Evolutionary conservation across 352 stramenopile genomes (phyloP).

Genomic region (Phytophthora nicotianae): DNA sequence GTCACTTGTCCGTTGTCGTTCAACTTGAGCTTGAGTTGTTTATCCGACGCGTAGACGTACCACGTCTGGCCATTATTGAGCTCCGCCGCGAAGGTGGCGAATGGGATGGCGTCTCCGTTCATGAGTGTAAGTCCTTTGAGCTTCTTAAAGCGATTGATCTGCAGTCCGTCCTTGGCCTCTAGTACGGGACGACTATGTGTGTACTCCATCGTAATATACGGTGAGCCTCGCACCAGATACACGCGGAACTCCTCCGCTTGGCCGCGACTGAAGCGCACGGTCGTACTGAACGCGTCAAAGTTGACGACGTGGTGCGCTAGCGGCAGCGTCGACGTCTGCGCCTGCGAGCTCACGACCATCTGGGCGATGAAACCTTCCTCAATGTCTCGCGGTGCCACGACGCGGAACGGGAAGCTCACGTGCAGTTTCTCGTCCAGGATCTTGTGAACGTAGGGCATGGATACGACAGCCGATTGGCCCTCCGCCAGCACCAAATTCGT

Average conservation of each 20-base stretch:
- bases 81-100: constrained; percentile 55
- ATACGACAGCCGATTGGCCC: constrained; percentile 58
- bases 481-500: constrained; percentile 80
- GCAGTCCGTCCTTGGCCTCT: constrained; percentile 54
- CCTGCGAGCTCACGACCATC: constrained; percentile 51
- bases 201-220: constrained; percentile 83
- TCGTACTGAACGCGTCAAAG: constrained; percentile 76
- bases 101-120: constrained; percentile 48
- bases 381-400: constrained; percentile 62
- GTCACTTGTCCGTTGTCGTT: constrained; percentile 39
- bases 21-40: constrained; percentile 50
- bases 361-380: constrained; percentile 77
- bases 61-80: constrained; percentile 71
- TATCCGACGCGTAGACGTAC: constrained; percentile 70
- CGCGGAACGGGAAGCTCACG: constrained; percentile 81
- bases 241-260: constrained; percentile 50
- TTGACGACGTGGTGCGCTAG: constrained; percentile 60
- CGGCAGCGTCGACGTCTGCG: constrained; percentile 5
- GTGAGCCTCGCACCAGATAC: constrained; percentile 77
- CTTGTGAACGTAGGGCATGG: constrained; percentile 73
- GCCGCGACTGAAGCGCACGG: constrained; percentile 57
- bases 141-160: constrained; percentile 57
- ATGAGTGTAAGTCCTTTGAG: constrained; percentile 43
- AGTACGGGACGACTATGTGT: constrained; percentile 54
- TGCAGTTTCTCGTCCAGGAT: constrained; percentile 64